Evolutionary conservation across 2,329 filamentous ascomycete species (phyloP), one percentile per base, ranked within the genome.

Genomic region (Esteya vermicola): DNA sequence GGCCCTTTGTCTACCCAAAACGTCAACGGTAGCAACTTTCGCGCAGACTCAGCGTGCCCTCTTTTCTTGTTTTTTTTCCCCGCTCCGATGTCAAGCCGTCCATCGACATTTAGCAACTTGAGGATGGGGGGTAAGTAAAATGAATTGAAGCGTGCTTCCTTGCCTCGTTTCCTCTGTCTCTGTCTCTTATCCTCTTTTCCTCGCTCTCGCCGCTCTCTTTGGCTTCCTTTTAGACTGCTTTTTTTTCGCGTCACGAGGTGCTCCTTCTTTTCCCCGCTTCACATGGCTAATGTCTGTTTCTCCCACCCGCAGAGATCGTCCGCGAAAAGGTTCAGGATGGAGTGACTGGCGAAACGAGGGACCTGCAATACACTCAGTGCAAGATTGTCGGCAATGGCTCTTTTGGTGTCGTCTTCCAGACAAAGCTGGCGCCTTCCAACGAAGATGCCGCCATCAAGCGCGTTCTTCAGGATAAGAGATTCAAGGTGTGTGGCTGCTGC

Each of bases 351-450:
- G 91, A 98, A 62, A 93, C 86, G 54, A 81, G 85, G 61, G 91
- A 98, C 55, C 78, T 98, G 65, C 85, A 93, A 60, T 98, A 98
- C 63, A 96, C 91, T 42, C 91, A 96, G 60, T 96, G 89, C 71
- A 98, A 98, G 68, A 96, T 98, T 55, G 91, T 98, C 36, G 91
- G 91, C 60, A 98, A 98, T 66, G 91, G 91, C 51, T 96, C 89
- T 27, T 98, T 98, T 53, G 91, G 91, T 49, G 89, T 98, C 38
- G 91, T 98, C 49, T 98, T 98, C 63, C 91, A 98, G 68, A 98
- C 91, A 43, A 96, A 96, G 68, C 75, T 98, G 54, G 89, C 89
- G 45, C 91, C 91, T n/a, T 91, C 84, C 48, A 89, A 89, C 48
- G 91, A 98, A 63, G 91, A 98, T 66, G 91, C 91, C 40, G 91